A percentile compares a stretch with the other conserved stretches of the same genome.
These are phyloP conservation scores for Hydnomerulius pinastri DNA, from an alignment of 768 basidiomycete species.

Conservation along the genomic window DNA sequence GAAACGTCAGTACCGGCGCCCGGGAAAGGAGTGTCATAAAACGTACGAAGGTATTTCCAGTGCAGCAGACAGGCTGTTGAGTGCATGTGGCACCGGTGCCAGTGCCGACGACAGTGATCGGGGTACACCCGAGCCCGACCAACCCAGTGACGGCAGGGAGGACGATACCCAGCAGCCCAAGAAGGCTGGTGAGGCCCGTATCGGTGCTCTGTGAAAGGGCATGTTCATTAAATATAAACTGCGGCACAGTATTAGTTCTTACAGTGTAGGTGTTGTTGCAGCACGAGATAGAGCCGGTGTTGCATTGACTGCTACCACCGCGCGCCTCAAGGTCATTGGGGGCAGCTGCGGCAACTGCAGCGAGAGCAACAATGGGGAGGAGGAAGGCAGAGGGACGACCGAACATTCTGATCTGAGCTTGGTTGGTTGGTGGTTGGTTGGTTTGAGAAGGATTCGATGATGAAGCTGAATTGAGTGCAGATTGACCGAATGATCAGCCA, in stretches of 20 bases:
- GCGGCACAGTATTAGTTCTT: too few relatives aligned
- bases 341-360: conserved; percentile 7
- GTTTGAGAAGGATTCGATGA: neutral
- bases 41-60: conserved; percentile 46
- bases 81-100: conserved; percentile 28
- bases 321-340: conserved; percentile 7
- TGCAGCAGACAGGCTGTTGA: conserved; percentile 47
- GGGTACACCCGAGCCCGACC: conserved; percentile 40
- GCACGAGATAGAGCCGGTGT: conserved; percentile 37
- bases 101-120: conserved; percentile 33
- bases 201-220: neutral
- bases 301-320: conserved; percentile 34
- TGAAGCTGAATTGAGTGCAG: neutral
- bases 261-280: neutral
- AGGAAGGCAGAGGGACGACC: conserved; percentile 1
- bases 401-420: neutral
- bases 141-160: neutral
- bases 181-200: neutral
- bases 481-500: neutral
- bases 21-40: conserved; percentile 38
- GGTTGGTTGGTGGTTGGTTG: neutral
- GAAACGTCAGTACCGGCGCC: neutral
- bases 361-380: conserved; percentile 8
- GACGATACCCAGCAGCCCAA: neutral
- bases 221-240: too few relatives aligned